These are phyloP conservation scores for Candida chauliodis DNA, from an alignment of 805 yeast species.

Conservation along the genomic window DNA sequence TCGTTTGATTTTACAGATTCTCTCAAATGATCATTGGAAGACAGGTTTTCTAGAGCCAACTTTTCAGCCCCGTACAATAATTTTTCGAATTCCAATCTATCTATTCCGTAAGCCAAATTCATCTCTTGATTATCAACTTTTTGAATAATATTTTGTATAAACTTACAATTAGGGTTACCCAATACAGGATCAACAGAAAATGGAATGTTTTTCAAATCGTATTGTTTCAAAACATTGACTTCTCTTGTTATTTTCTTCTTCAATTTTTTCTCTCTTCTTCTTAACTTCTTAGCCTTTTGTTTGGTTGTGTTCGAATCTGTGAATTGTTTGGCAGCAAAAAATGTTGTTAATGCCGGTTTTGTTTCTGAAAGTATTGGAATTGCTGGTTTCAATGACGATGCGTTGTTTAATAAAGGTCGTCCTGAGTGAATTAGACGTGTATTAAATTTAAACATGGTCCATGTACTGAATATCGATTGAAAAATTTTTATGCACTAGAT, in stretches of 20 bases:
- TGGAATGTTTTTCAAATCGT: constrained; percentile 25
- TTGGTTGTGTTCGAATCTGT: constrained; percentile 28
- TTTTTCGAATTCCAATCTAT: constrained; percentile 66
- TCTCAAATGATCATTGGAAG: constrained; percentile 26
- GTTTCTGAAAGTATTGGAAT: neutral
- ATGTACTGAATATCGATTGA: neutral
- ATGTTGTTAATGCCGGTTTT: constrained; percentile 14
- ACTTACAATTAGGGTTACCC: constrained; percentile 65
- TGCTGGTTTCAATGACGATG: constrained; percentile 9
- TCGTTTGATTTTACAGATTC: constrained; percentile 32
- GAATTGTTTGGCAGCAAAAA: constrained; percentile 36
- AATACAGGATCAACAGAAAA: constrained; percentile 75
- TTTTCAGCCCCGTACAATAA: constrained; percentile 75
- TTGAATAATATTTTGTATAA: constrained; percentile 62
- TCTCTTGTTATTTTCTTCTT: constrained; percentile 40
- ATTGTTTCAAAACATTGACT: constrained; percentile 39
- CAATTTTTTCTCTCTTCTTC: constrained; percentile 36
- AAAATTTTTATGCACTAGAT: neutral
- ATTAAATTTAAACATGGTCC: constrained; percentile 4
- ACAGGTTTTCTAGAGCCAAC: constrained; percentile 42
- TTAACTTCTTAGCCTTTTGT: constrained; percentile 30
- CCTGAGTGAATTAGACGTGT: constrained; percentile 18
- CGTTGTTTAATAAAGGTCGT: constrained; percentile 9
- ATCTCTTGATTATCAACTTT: constrained; percentile 59
- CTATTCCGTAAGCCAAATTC: constrained; percentile 58